Evolutionary conservation across 805 yeast species (phyloP).

Genomic region (Ogataea saltuana): DNA sequence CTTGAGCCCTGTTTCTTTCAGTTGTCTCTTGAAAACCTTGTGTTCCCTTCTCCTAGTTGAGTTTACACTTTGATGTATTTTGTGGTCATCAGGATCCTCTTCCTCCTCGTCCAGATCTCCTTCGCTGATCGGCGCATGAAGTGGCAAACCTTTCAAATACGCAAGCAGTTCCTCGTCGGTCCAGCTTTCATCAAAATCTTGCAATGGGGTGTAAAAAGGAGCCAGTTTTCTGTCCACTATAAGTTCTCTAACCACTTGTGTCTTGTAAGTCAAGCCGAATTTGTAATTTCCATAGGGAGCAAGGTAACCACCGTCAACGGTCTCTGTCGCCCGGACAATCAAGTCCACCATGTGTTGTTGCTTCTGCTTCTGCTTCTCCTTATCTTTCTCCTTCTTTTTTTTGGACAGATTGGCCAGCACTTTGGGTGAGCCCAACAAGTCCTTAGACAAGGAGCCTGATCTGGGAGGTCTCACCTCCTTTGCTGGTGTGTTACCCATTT

Average conservation of each 20-base stretch:
- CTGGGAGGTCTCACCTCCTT: conserved; percentile 23
- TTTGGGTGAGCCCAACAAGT: conserved; percentile 19
- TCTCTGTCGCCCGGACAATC: conserved; percentile 62
- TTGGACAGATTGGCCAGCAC: conserved; percentile 22
- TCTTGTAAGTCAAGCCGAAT: conserved; percentile 71
- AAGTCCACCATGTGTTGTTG: conserved; percentile 58
- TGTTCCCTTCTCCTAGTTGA: conserved; percentile 50
- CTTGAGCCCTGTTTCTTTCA: conserved; percentile 41
- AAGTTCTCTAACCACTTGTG: conserved; percentile 67
- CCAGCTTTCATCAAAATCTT: conserved; percentile 76
- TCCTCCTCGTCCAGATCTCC: conserved; percentile 51
- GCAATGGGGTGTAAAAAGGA: conserved; percentile 88
- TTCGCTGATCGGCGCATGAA: conserved; percentile 55
- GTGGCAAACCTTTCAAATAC: conserved; percentile 47
- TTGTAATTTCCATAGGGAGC: conserved; percentile 91
- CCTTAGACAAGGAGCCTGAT: conserved; percentile 24
- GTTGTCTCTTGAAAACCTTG: conserved; percentile 41
- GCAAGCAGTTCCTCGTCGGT: conserved; percentile 63
- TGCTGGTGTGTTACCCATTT: conserved; percentile 32
- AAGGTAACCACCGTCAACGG: conserved; percentile 90
- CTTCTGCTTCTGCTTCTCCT: conserved; percentile 53
- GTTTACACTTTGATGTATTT: conserved; percentile 49
- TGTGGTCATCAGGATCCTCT: conserved; percentile 65
- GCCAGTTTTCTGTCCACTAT: conserved; percentile 74
- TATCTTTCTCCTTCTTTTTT: conserved; percentile 43